A percentile compares a stretch with the other conserved stretches of the same genome.
phyloP scores from a whole-genome alignment of 208 protist genomes.

The Wallacemonas sp. region DNA sequence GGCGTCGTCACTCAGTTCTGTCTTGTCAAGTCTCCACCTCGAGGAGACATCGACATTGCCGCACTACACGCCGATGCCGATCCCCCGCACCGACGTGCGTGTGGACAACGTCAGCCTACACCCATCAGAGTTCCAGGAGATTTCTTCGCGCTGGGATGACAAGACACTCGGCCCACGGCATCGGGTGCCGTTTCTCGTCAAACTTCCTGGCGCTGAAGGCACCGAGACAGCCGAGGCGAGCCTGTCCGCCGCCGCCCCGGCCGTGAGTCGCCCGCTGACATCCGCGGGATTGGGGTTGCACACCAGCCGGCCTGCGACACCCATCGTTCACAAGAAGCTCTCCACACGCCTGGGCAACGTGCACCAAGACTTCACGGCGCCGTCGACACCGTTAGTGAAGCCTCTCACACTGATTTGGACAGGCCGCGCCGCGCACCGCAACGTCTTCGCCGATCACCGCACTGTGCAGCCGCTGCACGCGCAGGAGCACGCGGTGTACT shows the following conservation, averaged over 20 bases:
- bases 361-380: background rate
- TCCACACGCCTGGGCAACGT: background rate
- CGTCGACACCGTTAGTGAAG: background rate
- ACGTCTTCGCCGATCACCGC: background rate
- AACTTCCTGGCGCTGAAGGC: background rate
- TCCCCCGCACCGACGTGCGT: background rate
- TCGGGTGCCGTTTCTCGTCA: constrained; percentile 6
- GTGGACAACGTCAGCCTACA: constrained; percentile 15
- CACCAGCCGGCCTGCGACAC: background rate
- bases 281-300: too few relatives aligned
- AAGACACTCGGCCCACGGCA: constrained; percentile 8
- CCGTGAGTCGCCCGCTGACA: too few relatives aligned
- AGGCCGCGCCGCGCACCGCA: background rate
- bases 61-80: background rate
- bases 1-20: background rate
- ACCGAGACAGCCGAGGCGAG: background rate
- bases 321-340: constrained; percentile 4
- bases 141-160: constrained; percentile 25
- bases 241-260: background rate
- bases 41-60: background rate
- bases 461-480: background rate
- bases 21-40: background rate
- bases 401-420: constrained; percentile 4
- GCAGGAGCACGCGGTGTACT: background rate
- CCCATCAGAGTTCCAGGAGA: constrained; percentile 12